phyloP scores from a whole-genome alignment of 108 stramenopile genomes.

The Hondaea fermentalgiana region DNA sequence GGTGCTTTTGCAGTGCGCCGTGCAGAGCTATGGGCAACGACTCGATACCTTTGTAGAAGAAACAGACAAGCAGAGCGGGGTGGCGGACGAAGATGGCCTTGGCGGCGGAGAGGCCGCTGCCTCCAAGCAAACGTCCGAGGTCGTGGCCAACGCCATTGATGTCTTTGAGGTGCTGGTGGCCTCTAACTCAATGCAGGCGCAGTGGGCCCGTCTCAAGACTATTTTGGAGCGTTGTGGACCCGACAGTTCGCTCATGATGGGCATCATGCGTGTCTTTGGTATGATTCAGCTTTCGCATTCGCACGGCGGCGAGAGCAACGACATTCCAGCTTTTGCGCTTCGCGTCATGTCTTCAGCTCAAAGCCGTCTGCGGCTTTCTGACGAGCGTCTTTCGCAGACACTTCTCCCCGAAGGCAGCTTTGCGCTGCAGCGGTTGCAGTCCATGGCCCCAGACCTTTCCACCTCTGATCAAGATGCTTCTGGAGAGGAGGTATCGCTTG shows the following conservation, averaged over 20 bases:
- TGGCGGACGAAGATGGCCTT: not conserved
- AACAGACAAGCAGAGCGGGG: not conserved
- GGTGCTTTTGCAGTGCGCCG: not conserved
- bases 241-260: not conserved
- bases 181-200: not conserved
- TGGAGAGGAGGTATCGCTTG: no score
- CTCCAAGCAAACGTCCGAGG: not conserved
- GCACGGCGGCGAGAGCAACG: not conserved
- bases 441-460: no score
- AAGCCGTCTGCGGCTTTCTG: not conserved
- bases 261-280: not conserved
- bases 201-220: not conserved
- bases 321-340: not conserved
- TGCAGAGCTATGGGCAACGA: not conserved
- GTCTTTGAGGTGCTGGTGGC: slow-evolving; percentile 6
- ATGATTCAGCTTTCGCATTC: not conserved
- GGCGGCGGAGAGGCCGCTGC: not conserved
- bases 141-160: not conserved
- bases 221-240: not conserved
- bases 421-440: not conserved
- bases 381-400: not conserved
- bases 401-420: not conserved
- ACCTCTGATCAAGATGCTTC: no score
- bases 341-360: not conserved
- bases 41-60: not conserved